These are phyloP conservation scores for Graphiopsis chlorocephala DNA, from an alignment of 2,329 filamentous ascomycete species.

Conservation along the genomic window DNA sequence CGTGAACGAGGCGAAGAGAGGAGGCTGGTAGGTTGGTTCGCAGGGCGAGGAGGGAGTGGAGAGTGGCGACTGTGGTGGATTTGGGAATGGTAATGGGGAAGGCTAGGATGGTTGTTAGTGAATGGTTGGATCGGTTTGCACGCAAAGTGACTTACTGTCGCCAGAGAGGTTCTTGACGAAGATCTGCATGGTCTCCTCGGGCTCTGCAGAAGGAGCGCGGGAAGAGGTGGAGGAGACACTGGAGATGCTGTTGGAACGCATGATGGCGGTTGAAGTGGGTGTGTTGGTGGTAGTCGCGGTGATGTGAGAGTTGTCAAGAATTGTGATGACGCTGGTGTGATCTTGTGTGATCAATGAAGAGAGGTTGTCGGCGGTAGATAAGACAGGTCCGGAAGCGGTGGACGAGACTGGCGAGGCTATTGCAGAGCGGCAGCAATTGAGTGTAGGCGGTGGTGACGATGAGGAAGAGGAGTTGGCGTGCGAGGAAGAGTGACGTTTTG, in stretches of 20 bases:
- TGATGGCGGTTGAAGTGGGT: constrained; percentile 25
- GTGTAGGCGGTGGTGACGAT: neutral
- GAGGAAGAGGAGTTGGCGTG: neutral
- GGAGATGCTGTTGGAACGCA: constrained; percentile 44
- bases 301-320: neutral
- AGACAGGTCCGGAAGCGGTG: neutral
- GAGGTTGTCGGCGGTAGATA: neutral
- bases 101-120: constrained; percentile 40
- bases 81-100: constrained; percentile 56
- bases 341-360: neutral
- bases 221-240: constrained; percentile 41
- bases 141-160: constrained; percentile 48
- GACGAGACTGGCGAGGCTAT: neutral
- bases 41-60: constrained; percentile 56
- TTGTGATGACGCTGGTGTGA: neutral
- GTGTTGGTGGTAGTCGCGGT: neutral
- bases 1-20: constrained; percentile 56
- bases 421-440: constrained; percentile 9
- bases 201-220: constrained; percentile 40
- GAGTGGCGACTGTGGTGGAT: constrained; percentile 54
- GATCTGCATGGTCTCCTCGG: constrained; percentile 57
- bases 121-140: neutral
- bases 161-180: constrained; percentile 60
- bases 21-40: constrained; percentile 53
- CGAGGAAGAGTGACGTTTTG: constrained; percentile 5